Base-by-base conservation (phyloP, 331 rosid species). In the Ulmus americana region DNA sequence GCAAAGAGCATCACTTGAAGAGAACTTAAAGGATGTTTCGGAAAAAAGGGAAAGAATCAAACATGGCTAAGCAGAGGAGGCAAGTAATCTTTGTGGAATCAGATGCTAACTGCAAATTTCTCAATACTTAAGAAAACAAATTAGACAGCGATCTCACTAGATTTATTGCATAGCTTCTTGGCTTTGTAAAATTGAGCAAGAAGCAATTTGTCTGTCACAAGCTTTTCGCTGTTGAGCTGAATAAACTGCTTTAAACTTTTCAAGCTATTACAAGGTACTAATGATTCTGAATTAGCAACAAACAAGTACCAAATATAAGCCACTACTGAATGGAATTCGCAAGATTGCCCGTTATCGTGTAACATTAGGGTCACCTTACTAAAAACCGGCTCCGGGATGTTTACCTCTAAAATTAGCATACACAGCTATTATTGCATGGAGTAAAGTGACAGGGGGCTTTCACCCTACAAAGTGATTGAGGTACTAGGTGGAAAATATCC, bases 21-120 rank as follows among this genome's bases (percentile, higher is more conserved):
- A 55, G 7, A 79, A 90, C 86, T 84, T 77, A 83, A 87, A 83
- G 94, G 88, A 90, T 81, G 79, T 69, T 82, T 90, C 65, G 60
- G 61, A 43, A 39, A 63, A 69, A 70, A 78, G 90, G 94, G 47
- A 90, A 87, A 81, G 97, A 78, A 90, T 87, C 88, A 68, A 50
- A 75, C 64, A 56, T 52, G 67, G 85, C 70, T 42, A 59, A 75
- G 80, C 40, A 74, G 42, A 65, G 77, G 84, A 88, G 83, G 76
- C 88, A 80, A 64, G 77, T 49, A 52, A 77, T 69, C 69, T 71
- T 63, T 51, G 63, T 55, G 69, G 66, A 58, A 69, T 69, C 59
- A 58, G 44, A 69, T 48, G 66, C 66, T 59, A 22, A 59, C 59
- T 18, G 15, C 28, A 14, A 11, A 28, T 28, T 28, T 28, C 35